These are phyloP conservation scores for Furcasterigmium furcatum DNA, from an alignment of 2,329 filamentous ascomycete species.

Conservation along the genomic window DNA sequence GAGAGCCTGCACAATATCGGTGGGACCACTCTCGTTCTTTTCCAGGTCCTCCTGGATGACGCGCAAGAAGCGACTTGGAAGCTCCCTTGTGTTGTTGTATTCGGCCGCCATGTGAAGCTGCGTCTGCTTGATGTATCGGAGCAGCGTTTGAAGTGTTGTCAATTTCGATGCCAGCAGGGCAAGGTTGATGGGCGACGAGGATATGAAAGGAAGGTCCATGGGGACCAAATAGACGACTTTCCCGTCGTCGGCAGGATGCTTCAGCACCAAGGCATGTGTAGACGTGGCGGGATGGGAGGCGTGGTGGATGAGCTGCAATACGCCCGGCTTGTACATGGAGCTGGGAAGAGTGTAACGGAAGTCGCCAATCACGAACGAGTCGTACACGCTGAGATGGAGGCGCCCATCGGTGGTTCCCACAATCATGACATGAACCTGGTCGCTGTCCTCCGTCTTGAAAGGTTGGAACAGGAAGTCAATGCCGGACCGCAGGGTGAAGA, in stretches of 20 bases:
- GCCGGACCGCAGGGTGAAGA: conserved; percentile 68
- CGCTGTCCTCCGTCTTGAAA: conserved; percentile 60
- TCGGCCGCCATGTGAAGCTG: conserved; percentile 76
- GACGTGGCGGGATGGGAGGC: conserved; percentile 70
- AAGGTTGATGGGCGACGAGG: conserved; percentile 73
- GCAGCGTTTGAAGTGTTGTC: conserved; percentile 80
- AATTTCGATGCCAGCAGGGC: conserved; percentile 83
- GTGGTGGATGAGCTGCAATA: conserved; percentile 51
- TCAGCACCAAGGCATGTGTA: conserved; percentile 71
- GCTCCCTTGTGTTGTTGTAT: conserved; percentile 77
- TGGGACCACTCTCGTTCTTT: conserved; percentile 53
- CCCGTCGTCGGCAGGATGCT: conserved; percentile 34
- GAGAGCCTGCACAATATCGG: conserved; percentile 67
- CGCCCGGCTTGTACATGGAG: conserved; percentile 14
- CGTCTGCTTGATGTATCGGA: conserved; percentile 81
- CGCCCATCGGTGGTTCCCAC: conserved; percentile 68
- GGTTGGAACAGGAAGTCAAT: conserved; percentile 68
- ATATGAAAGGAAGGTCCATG: conserved; percentile 80
- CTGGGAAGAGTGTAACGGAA: conserved; percentile 48
- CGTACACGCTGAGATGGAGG: conserved; percentile 78
- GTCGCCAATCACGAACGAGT: conserved; percentile 75
- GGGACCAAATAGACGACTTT: conserved; percentile 61
- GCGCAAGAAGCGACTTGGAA: conserved; percentile 74
- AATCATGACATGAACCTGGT: conserved; percentile 76
- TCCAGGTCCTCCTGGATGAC: conserved; percentile 74